Base-by-base conservation (phyloP, 805 yeast species). In the Brettanomyces sp. region DNA sequence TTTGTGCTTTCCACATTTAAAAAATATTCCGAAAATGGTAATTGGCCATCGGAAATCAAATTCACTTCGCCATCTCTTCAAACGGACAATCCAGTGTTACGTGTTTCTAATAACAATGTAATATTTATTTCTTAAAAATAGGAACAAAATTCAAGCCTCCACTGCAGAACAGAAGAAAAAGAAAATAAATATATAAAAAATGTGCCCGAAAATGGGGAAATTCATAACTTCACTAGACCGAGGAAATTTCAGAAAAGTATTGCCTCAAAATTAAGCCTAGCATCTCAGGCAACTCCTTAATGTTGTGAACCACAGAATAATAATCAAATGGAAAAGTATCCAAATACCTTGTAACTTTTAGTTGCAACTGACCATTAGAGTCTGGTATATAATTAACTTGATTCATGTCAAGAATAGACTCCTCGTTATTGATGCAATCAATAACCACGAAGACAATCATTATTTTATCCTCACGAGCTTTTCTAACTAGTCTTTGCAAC, bases 291-390 rank as follows among this genome's bases (percentile, higher is more conserved):
- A 93, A 72, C 65, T 91, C 98, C 42, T 74, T 74, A 53, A 95
- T 85, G 58, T 91, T 80, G 55, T 85, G 81, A 24, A 93, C 97
- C 53, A 95, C 91, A 48, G 91, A 96, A 60, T 91, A 93, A 62
- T 85, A 93, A 60, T 93, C 98, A 65, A 93, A 93, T 55, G 99
- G 98, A 81, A 93, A 93, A 28, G 85, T 76, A 56, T 91, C 96
- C 63, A 93, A 74, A 58, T 93, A 93, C 55, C 82, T 85, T 49
- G 79, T 82, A 48, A 93, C 93, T 59, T 82, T 74, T 51, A 95
- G 68, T 40, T 76, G 76, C 79, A 79, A 73, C 47, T 74, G 76
- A 3, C 97, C 97, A 44, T 70, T 68, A 12, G 65, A 70, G 59
- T 83, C 91, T 3, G 82, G 72, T n/a, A 73, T 75, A 57, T 90